Evolutionary conservation across 2,329 filamentous ascomycete genomes (phyloP), one percentile per base, ranked within the genome.

Genomic region (Fusarium lateritium): DNA sequence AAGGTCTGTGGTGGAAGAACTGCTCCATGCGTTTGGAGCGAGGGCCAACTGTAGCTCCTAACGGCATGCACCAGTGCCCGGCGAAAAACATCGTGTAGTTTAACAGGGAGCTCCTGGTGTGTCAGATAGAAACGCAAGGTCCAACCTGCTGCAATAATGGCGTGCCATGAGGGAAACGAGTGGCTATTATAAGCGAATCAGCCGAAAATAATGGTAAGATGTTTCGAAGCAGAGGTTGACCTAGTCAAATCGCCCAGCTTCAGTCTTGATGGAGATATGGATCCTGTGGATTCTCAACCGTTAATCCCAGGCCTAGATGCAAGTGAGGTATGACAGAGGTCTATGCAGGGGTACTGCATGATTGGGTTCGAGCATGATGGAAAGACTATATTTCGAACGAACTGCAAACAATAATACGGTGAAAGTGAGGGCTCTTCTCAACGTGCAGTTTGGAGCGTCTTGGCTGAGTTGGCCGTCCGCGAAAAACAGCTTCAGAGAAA

Each of bases 1-100:
- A 38, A 53, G 62, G 67, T 58, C 66, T 54, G 55, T 69, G 47
- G 52, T 51, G 42, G 40, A 57, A 62, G 62, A 67, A 57, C 60
- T 60, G 62, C 62, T 65, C 61, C 60, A 69, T 69, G 42, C 34
- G 40, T 31, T 26, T 44, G 56, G 52, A 58, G 61, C 34, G 38
- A 69, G 61, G 44, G 42, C 55, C 53, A 65, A 45, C 64, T 61
- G 59, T 51, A 40, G 50, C 55, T 60, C 69, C 65, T 49, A 42
- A 40, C 56, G 28, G 59, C 33, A 33, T 54, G 49, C 43, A 38
- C 60, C 54, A 53, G 39, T 49, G 47, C 28, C 31, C 42, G 33
- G 31, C 11, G 33, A 56, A 47, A 49, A 22, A 45, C 22, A 55
- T 55, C 17, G 22, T 44, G n/a, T 38, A 33, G 33, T 19, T 22